Conservation (phyloP, 805 yeast genomes). For the Saccharomyces mikatae region DNA sequence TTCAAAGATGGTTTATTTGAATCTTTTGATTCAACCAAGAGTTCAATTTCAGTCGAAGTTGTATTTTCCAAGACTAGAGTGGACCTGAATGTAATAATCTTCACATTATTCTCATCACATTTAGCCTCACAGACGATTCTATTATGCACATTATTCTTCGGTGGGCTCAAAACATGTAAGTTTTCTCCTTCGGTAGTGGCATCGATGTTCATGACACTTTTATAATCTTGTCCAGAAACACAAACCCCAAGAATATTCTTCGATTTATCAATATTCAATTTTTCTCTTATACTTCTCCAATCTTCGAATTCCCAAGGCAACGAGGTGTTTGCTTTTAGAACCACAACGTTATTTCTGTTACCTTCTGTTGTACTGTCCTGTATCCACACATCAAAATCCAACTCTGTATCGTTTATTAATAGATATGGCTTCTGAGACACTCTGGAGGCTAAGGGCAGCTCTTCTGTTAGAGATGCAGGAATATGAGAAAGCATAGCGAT, state of each 20-base stretch:
- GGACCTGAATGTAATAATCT: conserved; percentile 69
- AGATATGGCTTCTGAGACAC: conserved; percentile 78
- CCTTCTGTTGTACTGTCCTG: conserved; percentile 35
- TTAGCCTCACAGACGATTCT: conserved; percentile 65
- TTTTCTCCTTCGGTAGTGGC: conserved; percentile 81
- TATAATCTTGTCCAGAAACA: conserved; percentile 49
- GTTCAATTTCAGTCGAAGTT: conserved; percentile 50
- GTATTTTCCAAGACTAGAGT: conserved; percentile 63
- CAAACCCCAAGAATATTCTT: conserved; percentile 58
- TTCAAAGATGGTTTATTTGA: conserved; percentile 28
- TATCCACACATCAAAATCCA: conserved; percentile 75
- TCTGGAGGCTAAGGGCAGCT: conserved; percentile 50
- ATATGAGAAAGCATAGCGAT: conserved; percentile 70
- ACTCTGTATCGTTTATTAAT: conserved; percentile 79
- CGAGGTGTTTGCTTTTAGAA: conserved; percentile 40
- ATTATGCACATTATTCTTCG: conserved; percentile 54
- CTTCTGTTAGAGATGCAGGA: conserved; percentile 46
- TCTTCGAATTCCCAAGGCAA: conserved; percentile 91
- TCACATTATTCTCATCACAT: conserved; percentile 69
- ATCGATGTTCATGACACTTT: conserved; percentile 46
- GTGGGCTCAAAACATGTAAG: conserved; percentile 57
- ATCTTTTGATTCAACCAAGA: conserved; percentile 29
- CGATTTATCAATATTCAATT: conserved; percentile 55
- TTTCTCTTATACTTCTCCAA: conserved; percentile 82
- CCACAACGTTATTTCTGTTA: conserved; percentile 20